Evolutionary conservation across 331 rosid species (phyloP).

Genomic region (Prunus yedoensis): DNA sequence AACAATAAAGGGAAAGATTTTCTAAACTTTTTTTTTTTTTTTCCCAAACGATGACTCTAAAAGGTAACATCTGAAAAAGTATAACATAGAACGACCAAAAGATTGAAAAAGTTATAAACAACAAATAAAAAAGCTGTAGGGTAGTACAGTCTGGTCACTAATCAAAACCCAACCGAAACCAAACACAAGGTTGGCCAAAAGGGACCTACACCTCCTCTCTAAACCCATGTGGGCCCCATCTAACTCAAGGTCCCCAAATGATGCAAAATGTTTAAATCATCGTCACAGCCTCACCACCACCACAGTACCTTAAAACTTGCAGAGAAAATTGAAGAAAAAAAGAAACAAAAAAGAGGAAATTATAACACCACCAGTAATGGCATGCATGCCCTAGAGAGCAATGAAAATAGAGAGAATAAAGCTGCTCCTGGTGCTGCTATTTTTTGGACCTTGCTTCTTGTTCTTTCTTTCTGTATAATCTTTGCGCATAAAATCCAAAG

Average conservation of each 20-base stretch:
- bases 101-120: not conserved
- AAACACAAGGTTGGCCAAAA: not conserved
- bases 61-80: not conserved
- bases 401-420: conserved; percentile 22
- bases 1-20: not conserved
- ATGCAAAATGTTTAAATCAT: conserved; percentile 23
- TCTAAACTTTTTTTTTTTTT: not conserved
- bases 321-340: not conserved
- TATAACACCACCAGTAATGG: conserved; percentile 23
- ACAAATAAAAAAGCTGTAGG: not conserved
- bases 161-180: not conserved
- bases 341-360: not conserved
- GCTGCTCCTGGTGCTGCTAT: conserved; percentile 12
- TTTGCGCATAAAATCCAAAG: conserved; percentile 27
- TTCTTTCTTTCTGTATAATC: conserved; percentile 22
- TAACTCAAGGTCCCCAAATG: conserved; percentile 14
- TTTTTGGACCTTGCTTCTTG: conserved; percentile 36
- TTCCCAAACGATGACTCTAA: not conserved
- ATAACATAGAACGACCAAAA: not conserved
- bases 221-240: not conserved
- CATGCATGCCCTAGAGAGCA: conserved; percentile 26
- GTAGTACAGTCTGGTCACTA: not conserved
- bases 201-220: not conserved
- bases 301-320: conserved; percentile 41
- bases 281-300: conserved; percentile 12